Conservation (phyloP, 108 stramenopile species). For the Stephanodiscus triporus region DNA sequence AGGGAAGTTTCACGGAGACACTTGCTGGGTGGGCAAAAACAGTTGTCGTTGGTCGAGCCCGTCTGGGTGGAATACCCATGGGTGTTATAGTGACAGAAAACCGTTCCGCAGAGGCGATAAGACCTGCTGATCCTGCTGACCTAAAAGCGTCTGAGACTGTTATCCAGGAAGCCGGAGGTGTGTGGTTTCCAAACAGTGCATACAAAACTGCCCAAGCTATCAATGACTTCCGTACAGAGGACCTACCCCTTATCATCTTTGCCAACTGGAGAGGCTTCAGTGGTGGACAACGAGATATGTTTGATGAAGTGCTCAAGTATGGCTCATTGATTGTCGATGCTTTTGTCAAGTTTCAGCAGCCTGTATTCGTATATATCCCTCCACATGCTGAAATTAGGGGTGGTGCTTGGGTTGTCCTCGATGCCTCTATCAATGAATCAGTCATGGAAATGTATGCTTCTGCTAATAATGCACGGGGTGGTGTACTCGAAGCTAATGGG, state of each 20-base stretch:
- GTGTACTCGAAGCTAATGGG: conserved; percentile 98
- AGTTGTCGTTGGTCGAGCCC: conserved; percentile 95
- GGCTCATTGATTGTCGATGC: conserved; percentile 98
- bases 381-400: conserved; percentile 98
- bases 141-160: conserved; percentile 91
- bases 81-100: conserved; percentile 98
- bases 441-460: conserved; percentile 99
- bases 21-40: conserved; percentile 99
- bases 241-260: conserved; percentile 96
- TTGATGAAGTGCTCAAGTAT: conserved; percentile 99
- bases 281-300: conserved; percentile 99
- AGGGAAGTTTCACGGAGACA: conserved; percentile 94
- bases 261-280: conserved; percentile 99
- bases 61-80: conserved; percentile 98
- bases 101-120: conserved; percentile 91
- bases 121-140: conserved; percentile 99
- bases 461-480: conserved; percentile 84
- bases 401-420: conserved; percentile 99
- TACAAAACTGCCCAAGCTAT: conserved; percentile 99
- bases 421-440: conserved; percentile 96
- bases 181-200: conserved; percentile 99
- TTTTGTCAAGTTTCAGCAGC: conserved; percentile 96
- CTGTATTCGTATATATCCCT: conserved; percentile 99
- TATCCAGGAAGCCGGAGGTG: conserved; percentile 95
- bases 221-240: conserved; percentile 97